Base-by-base conservation (phyloP, 257 asterid species). In the Fraxinus anomala region DNA sequence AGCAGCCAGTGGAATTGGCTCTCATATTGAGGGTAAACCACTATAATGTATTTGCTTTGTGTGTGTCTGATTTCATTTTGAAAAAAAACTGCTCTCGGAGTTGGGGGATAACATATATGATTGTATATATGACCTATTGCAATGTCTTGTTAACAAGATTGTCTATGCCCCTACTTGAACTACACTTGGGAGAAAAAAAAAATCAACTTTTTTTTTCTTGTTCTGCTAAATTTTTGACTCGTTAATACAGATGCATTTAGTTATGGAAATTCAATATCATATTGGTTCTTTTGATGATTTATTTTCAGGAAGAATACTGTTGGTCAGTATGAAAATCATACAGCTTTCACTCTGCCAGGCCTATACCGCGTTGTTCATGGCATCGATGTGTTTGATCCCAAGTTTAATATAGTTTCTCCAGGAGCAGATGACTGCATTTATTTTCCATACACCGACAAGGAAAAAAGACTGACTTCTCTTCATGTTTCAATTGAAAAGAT, bases 301-400 rank as follows among this genome's bases (percentile, higher is more conserved):
- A 68, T 40, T 83, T 84, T 68, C 96, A 93, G 99, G 90, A 96
- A 77, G 85, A 87, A 88, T 68, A 86, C 99, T 19, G 96, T 93
- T 81, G 99, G 99, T 74, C 99, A 96, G 80, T 93, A 96, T 47
- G 98, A 93, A 87, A 92, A 92, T 73, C 99, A 96, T 77, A 33
- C 93, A 6, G 88, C 95, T 75, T 96, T 92, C 89, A 96, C 99
- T 36, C 86, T 96, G 68, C 99, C 99, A 1, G 95, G 93, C 75
- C 83, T 93, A 51, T 96, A 96, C 78, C 97, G 99, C 14, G 97
- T 91, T 71, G 99, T 96, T 54, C 99, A 96, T n/a, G 99, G 99
- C 28, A 81, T 91, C 10, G 97, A 96, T 78, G 99, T 96, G 79
- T 96, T 96, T 19, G 99, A 96, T 88, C 95, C 99, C 1, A 96